Evolutionary conservation across 805 yeast genomes (phyloP).

Genomic region (Candida piceae): DNA sequence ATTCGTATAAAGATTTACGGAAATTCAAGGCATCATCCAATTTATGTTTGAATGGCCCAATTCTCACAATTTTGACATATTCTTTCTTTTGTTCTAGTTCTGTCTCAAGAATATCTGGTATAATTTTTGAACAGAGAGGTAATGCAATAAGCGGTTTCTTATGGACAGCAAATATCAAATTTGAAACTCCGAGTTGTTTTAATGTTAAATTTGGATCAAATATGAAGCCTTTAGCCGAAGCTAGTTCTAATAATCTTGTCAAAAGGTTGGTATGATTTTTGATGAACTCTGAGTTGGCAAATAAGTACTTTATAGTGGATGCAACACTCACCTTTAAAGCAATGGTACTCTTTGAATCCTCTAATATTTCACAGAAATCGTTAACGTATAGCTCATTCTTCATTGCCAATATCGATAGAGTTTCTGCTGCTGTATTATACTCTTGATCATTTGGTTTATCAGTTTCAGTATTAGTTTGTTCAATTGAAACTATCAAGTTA

Average conservation of each 20-base stretch:
- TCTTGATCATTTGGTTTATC: slow-evolving; percentile 13
- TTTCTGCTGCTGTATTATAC: slow-evolving; percentile 21
- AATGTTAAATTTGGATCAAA: slow-evolving; percentile 43
- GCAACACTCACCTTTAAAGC: slow-evolving; percentile 22
- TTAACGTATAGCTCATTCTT: slow-evolving; percentile 11
- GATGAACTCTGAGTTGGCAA: slow-evolving; percentile 13
- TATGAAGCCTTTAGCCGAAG: slow-evolving; percentile 20
- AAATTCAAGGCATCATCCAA: slow-evolving; percentile 73
- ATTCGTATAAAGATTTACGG: slow-evolving; percentile 67
- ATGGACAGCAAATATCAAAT: slow-evolving; percentile 55
- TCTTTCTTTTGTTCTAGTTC: slow-evolving; percentile 53
- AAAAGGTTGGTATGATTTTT: slow-evolving; percentile 6
- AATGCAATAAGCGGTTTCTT: slow-evolving; percentile 45
- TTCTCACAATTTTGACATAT: slow-evolving; percentile 60
- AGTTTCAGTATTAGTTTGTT: slow-evolving; percentile 3
- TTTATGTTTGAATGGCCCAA: slow-evolving; percentile 85
- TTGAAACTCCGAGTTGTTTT: slow-evolving; percentile 55
- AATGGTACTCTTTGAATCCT: slow-evolving; percentile 5
- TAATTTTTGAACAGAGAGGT: slow-evolving; percentile 39
- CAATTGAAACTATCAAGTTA: slow-evolving; percentile 5
- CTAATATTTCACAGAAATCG: slow-evolving; percentile 10
- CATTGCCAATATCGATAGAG: slow-evolving; percentile 19
- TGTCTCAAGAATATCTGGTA: slow-evolving; percentile 44
- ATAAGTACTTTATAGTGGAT: slow-evolving; percentile 26
- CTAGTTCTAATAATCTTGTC: slow-evolving; percentile 21